Conservation (phyloP, 2,329 filamentous ascomycete species). For the Colletotrichum sp. region DNA sequence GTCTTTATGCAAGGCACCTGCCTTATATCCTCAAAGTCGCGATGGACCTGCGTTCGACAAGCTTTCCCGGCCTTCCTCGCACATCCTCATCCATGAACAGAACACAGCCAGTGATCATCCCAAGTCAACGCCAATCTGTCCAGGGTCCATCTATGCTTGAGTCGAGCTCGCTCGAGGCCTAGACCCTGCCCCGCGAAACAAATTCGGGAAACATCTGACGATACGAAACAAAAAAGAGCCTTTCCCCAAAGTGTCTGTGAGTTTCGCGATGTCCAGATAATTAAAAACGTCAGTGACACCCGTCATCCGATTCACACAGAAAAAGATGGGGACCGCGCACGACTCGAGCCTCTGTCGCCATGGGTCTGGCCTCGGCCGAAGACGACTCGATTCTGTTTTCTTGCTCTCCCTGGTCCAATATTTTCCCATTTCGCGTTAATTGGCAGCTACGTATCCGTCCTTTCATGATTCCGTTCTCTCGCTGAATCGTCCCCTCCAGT, state of each 20-base stretch:
- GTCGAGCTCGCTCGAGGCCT: not conserved
- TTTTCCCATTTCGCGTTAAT: not conserved
- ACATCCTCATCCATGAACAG: not conserved
- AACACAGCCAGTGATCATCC: not conserved
- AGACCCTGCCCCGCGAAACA: not conserved
- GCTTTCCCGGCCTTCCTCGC: not conserved
- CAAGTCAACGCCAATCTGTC: not conserved
- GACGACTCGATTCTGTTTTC: not conserved
- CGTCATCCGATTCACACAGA: not conserved
- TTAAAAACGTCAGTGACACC: not conserved
- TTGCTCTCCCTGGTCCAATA: not conserved
- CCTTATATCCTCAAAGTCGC: not conserved
- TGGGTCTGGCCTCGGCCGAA: not conserved
- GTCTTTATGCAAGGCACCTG: not conserved
- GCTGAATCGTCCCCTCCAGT: not conserved
- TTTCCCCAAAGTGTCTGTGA: not conserved
- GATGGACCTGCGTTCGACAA: not conserved
- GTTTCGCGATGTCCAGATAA: not conserved
- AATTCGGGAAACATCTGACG: not conserved
- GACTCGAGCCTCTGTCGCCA: not conserved
- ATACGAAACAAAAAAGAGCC: not conserved
- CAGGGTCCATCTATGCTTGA: not conserved
- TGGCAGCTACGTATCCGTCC: not conserved
- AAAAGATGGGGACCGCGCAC: not conserved
- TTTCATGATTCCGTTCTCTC: not conserved